phyloP scores from a whole-genome alignment of 2,329 filamentous ascomycete genomes.

The Neofusicoccum ribis region DNA sequence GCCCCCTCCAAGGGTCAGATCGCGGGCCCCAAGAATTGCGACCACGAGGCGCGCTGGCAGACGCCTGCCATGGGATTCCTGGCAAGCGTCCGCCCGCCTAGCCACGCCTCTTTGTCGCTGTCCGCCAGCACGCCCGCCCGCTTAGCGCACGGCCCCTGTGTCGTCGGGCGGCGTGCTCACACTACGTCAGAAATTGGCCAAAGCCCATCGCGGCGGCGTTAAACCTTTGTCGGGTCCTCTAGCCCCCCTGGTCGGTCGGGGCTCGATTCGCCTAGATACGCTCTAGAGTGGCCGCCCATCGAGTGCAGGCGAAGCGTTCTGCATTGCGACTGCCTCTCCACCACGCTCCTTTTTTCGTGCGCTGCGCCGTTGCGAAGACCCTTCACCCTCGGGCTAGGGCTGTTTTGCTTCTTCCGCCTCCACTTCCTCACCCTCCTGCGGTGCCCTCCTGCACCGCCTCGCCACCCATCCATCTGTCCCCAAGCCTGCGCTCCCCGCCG shows the following conservation, averaged over 20 bases:
- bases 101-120: constrained; percentile 15
- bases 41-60: constrained; percentile 1
- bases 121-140: constrained; percentile 14
- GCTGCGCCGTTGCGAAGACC: constrained; percentile 12
- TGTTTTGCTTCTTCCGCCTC: constrained; percentile 14
- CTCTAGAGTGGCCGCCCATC: constrained; percentile 5
- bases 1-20: neutral
- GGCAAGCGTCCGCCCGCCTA: constrained; percentile 9
- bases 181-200: constrained; percentile 18
- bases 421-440: constrained; percentile 3
- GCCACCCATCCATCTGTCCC: constrained; percentile 6
- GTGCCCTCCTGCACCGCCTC: constrained; percentile 6
- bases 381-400: constrained; percentile 2
- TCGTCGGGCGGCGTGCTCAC: neutral
- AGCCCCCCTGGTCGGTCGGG: constrained; percentile 12
- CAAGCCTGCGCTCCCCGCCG: constrained; percentile 14
- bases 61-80: constrained; percentile 1
- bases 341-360: constrained; percentile 20
- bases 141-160: neutral
- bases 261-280: constrained; percentile 15
- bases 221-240: constrained; percentile 11
- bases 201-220: constrained; percentile 16
- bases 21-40: neutral
- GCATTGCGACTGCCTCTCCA: constrained; percentile 20
- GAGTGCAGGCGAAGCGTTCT: constrained; percentile 12